phyloP scores from a whole-genome alignment of 2,329 filamentous ascomycete species.

The Xylariaceae sp. region DNA sequence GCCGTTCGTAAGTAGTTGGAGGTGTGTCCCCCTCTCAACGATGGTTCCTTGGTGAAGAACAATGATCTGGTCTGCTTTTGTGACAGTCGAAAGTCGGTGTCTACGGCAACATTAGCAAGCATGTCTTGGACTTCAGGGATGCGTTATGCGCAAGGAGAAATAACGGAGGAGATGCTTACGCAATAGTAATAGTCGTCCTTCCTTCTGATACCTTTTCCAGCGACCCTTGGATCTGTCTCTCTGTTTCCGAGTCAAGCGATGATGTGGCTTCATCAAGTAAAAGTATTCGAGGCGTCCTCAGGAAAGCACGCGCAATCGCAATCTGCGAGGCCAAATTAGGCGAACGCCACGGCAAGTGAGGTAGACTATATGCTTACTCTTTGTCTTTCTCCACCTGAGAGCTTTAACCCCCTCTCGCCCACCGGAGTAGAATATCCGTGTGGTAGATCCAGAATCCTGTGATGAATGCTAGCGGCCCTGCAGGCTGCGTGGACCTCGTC shows the following conservation, averaged over 20 bases:
- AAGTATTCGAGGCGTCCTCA: background rate
- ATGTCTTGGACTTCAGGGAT: too few species aligned
- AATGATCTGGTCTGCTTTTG: slow-evolving; percentile 6
- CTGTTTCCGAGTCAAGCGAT: background rate
- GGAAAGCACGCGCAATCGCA: background rate
- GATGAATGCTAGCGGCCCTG: background rate
- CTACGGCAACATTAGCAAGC: background rate
- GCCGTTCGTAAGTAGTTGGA: background rate
- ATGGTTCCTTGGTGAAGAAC: background rate
- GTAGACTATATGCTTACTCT: too few species aligned
- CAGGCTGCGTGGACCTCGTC: background rate
- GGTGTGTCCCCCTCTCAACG: slow-evolving; percentile 2
- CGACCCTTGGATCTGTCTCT: background rate
- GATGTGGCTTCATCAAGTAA: slow-evolving; percentile 4
- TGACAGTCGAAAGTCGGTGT: slow-evolving; percentile 2
- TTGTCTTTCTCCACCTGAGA: slow-evolving; percentile 15
- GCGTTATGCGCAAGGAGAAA: too few species aligned
- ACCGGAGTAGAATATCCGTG: background rate
- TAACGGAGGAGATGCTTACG: too few species aligned
- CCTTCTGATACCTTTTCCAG: background rate
- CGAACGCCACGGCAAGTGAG: too few species aligned
- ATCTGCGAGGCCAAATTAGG: too few species aligned
- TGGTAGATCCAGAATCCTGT: slow-evolving; percentile 6
- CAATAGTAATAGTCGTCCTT: slow-evolving; percentile 5
- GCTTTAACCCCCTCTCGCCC: background rate